Conservation (phyloP, 495 filamentous ascomycete genomes). For the Pyrenula aspistea region DNA sequence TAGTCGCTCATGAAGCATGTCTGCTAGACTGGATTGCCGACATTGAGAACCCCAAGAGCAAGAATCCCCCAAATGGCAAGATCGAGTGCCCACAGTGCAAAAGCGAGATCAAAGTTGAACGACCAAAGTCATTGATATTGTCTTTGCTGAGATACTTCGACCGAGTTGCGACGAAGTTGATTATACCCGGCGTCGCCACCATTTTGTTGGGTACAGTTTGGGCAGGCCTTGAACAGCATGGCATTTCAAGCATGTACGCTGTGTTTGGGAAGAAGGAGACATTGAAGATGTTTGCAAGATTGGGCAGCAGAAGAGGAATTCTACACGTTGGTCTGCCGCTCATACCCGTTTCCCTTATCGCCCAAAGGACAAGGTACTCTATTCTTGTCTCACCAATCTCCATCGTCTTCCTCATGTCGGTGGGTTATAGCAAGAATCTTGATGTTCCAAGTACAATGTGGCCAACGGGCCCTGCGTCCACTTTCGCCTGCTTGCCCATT, state of each 20-base stretch:
- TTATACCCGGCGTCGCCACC: constrained; percentile 47
- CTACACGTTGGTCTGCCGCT: constrained; percentile 45
- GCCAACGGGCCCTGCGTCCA: constrained; percentile 66
- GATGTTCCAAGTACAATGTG: constrained; percentile 40
- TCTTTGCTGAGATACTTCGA: constrained; percentile 43
- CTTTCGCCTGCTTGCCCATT: constrained; percentile 54
- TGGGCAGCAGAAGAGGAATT: constrained; percentile 15
- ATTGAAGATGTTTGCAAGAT: constrained; percentile 29
- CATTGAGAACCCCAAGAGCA: constrained; percentile 49
- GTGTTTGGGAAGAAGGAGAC: constrained; percentile 54
- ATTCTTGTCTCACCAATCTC: constrained; percentile 49
- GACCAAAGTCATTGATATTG: constrained; percentile 58
- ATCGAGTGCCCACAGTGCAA: constrained; percentile 85
- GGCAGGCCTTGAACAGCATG: constrained; percentile 44
- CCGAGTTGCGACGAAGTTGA: constrained; percentile 36
- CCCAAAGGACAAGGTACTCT: constrained; percentile 44
- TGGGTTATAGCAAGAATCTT: constrained; percentile 26
- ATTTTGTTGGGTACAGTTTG: constrained; percentile 41
- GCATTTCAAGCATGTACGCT: constrained; percentile 45
- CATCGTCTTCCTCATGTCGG: constrained; percentile 50
- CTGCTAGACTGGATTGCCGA: constrained; percentile 85
- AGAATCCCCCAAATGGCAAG: constrained; percentile 27
- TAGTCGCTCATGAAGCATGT: constrained; percentile 85
- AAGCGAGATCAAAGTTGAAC: constrained; percentile 58
- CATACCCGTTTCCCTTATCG: constrained; percentile 47